Base-by-base conservation (phyloP, 2,329 filamentous ascomycete genomes). In the Penicillium sp. region DNA sequence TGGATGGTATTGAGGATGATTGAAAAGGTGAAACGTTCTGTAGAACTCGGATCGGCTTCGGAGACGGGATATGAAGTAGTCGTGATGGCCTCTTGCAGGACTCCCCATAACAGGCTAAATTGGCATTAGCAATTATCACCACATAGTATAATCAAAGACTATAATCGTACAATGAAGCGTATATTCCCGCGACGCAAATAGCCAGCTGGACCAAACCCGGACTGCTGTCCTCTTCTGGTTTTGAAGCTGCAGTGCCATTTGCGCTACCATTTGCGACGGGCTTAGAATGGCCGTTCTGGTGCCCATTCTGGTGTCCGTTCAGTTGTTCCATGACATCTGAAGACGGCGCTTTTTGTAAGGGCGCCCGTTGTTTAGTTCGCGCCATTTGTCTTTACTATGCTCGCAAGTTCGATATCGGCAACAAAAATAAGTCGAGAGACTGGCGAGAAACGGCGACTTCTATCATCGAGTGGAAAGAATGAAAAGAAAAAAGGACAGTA, bases 1-100 rank as follows among this genome's bases (percentile, higher is more conserved):
- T 99, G 94, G 60, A 97, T 86, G 5, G 94, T 97, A 76, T 97
- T 97, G 66, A 99, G 86, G 72, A 97, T 93, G 67, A 99, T 87
- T 56, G 94, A 89, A 74, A 91, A 97, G 63, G 88, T 91, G 83
- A 96, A 99, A 65, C 90, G 85, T 71, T 95, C 87, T 45, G 69
- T 71, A 9, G 69, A 69, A 54, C 71, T 66, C 45, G 69, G 69
- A 24, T 74, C 68, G 78, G 70, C 21, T 80, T 45, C 73, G 4
- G 72, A 68, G 12, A 86, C 76, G 58, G 88, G 88, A 74, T 97
- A 94, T 7, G 85, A 82, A 11, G 91, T 97, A 14, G 94, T 99
- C 26, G 94, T 97, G 68, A 99, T 90, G 67, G 94, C 91, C 75
- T 99, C 94, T 80, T 99, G 94, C 60, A 99, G 88, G 63, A 96